Conservation (phyloP, 331 rosid species). For the Malus hybrid region DNA sequence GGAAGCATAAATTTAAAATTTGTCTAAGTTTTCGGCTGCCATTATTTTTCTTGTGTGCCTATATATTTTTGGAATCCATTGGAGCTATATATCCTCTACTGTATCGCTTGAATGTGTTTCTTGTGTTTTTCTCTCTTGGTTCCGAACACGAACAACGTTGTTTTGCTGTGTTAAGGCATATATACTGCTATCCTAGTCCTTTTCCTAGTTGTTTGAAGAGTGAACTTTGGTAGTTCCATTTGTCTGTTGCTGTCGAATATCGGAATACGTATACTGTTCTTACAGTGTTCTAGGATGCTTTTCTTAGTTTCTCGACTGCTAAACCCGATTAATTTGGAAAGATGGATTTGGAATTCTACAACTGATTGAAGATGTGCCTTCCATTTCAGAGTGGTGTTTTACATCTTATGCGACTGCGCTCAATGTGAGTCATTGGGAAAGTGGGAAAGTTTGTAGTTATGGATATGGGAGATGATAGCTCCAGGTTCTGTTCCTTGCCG, state of each 20-base stretch:
- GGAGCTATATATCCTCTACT: neutral
- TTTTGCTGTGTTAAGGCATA: neutral
- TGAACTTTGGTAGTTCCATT: conserved; percentile 4
- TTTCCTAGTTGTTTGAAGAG: conserved; percentile 14
- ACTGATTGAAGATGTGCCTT: conserved; percentile 16
- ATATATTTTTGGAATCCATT: neutral
- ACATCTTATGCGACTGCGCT: conserved; percentile 18
- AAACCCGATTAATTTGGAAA: neutral
- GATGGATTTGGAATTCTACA: neutral
- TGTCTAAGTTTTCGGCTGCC: neutral
- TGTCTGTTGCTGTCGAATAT: neutral
- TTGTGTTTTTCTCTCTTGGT: neutral
- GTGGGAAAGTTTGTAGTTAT: conserved; percentile 32
- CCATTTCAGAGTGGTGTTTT: conserved; percentile 30
- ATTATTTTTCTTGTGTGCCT: neutral
- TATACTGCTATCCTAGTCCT: conserved; percentile 8
- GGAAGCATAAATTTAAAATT: neutral
- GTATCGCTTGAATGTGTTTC: neutral
- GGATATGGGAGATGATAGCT: conserved; percentile 70
- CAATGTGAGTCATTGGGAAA: conserved; percentile 28
- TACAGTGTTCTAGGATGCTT: neutral
- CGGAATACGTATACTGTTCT: neutral
- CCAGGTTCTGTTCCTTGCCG: conserved; percentile 43
- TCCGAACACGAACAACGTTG: neutral
- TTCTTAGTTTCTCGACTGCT: neutral